A percentile compares a stretch with the other conserved stretches of the same genome.
Evolutionary conservation across 179 eudicot species (phyloP).

Genomic region (Patellifolia procumbens): DNA sequence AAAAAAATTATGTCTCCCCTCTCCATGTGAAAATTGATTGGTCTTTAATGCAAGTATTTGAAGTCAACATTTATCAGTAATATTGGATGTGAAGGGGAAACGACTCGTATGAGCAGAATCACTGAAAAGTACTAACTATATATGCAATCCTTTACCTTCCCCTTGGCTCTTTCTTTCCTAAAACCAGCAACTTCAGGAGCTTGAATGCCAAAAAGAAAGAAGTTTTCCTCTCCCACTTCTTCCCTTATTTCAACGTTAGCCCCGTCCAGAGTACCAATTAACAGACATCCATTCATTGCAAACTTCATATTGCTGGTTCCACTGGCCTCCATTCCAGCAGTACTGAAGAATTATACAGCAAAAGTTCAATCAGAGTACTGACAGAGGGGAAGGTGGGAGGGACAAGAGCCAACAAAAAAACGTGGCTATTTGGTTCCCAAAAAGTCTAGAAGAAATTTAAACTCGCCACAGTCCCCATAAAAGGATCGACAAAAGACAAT

Average conservation of each 20-base stretch:
- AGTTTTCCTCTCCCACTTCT: conserved; percentile 87
- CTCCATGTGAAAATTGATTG: not conserved
- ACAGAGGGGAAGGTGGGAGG: not conserved
- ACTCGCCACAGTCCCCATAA: not conserved
- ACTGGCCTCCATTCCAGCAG: conserved; percentile 99
- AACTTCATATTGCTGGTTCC: conserved; percentile 99
- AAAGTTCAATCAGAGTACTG: not conserved
- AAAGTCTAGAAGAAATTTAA: not conserved
- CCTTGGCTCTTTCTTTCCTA: conserved; percentile 83
- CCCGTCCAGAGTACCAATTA: conserved; percentile 91
- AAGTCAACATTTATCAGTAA: not conserved
- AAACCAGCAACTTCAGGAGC: conserved; percentile 74
- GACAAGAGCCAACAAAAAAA: not conserved
- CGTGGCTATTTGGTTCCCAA: not conserved
- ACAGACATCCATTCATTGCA: conserved; percentile 86
- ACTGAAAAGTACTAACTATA: not conserved
- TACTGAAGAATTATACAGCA: conserved; percentile 38
- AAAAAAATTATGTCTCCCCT: not conserved
- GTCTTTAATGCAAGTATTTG: not conserved
- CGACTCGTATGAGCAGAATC: not conserved
- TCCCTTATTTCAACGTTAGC: conserved; percentile 96
- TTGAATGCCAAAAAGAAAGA: conserved; percentile 83
- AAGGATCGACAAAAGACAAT: not conserved
- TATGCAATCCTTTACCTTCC: conserved; percentile 50
- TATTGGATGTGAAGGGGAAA: not conserved